phyloP scores from a whole-genome alignment of 1,139 yeast species.

The Wickerhamiella infanticola region DNA sequence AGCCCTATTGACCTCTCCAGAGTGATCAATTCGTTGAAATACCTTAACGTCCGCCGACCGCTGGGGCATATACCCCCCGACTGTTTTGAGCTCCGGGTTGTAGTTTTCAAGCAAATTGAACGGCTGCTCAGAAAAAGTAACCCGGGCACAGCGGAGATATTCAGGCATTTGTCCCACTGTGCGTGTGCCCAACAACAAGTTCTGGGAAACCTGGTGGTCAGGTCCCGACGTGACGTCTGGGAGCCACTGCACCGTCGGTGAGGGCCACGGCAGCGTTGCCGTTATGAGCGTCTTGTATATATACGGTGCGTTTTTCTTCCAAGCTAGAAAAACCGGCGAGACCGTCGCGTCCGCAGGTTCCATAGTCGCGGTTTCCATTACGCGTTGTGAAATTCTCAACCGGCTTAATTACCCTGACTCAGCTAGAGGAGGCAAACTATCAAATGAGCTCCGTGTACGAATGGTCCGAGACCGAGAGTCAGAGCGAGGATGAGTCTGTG shows the following conservation, averaged over 20 bases:
- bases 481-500: conserved; percentile 1
- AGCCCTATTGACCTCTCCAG: conserved; percentile 64
- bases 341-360: not conserved
- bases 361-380: not conserved
- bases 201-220: conserved; percentile 16
- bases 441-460: not conserved
- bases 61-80: conserved; percentile 22
- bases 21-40: conserved; percentile 34
- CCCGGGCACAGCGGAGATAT: conserved; percentile 58
- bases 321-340: conserved; percentile 55
- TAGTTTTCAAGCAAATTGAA: conserved; percentile 26
- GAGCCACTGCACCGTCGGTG: conserved; percentile 30
- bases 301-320: conserved; percentile 93
- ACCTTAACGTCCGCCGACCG: conserved; percentile 33
- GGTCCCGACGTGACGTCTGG: conserved; percentile 24
- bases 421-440: no score
- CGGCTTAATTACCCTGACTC: not conserved
- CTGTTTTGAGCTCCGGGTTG: conserved; percentile 23
- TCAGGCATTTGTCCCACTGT: conserved; percentile 70
- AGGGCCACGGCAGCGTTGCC: conserved; percentile 48
- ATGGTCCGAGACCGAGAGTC: not conserved
- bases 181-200: conserved; percentile 66
- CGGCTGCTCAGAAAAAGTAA: conserved; percentile 20
- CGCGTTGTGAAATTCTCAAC: not conserved
- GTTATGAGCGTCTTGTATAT: conserved; percentile 68